Evolutionary conservation across 768 basidiomycete genomes (phyloP), one percentile per base, ranked within the genome.

Genomic region (Pisolithus microcarpus): DNA sequence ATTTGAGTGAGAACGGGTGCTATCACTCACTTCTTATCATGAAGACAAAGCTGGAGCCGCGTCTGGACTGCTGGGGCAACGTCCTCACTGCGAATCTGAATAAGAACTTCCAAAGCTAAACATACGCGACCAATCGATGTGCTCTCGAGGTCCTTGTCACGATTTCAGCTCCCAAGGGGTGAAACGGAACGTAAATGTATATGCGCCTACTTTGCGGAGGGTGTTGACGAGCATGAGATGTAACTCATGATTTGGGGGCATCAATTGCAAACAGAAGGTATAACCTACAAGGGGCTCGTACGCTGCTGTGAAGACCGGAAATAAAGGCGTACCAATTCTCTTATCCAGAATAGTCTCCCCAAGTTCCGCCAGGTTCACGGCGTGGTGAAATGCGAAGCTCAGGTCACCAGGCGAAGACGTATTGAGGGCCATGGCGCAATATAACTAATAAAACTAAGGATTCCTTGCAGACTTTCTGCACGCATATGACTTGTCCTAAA

Each of bases 151-250:
- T 93, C 90, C 89, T 91, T 28, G 5, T 23, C 18, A 59, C n/a
- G 62, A 51, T 40, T 8, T 39, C 13, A 19, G 37, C n/a, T 16
- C 24, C 21, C 8, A 46, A 36, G 13, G 18, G 43, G 39, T 9
- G 7, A 34, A 13, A 34, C 11, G 34, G 34, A 54, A 28, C 44
- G 9, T 38, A 19, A 30, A 26, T 16, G 34, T 9, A 48, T 43
- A 5, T 34, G 26, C 7, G 40, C 63, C 51, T 58, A 82, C 90
- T 76, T 92, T 92, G 55, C 88, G 81, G 31, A 91, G 63, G 5
- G 90, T 91, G 57, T 93, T 93, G 52, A 92, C 82, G 19, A 91
- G 75, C 85, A 93, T 90, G 21, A 93, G 71, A 46, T 81, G 77
- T 30, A 91, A 71, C 53, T 90, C 87, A 60, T 90, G 81, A 36